Conservation (phyloP, 163 green algal species). For the Dunaliella salina region DNA sequence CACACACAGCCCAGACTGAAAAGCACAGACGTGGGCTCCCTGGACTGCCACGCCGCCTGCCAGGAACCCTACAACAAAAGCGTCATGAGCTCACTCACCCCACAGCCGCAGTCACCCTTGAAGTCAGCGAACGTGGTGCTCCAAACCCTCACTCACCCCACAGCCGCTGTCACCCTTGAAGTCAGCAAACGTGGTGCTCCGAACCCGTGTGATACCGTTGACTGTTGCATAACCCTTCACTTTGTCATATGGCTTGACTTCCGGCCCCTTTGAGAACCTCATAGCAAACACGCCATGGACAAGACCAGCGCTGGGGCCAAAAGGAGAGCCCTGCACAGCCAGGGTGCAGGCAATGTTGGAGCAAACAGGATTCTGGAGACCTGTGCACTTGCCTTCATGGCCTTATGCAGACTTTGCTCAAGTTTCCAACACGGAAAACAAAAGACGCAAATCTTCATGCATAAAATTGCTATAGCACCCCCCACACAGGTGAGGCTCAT, state of each 20-base stretch:
- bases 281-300: constrained; percentile 36
- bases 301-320: constrained; percentile 26
- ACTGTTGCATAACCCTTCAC: constrained; percentile 33
- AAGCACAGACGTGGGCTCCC: too few relatives aligned
- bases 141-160: constrained; percentile 4
- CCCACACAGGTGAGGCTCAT: too few relatives aligned
- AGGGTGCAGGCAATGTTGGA: not conserved
- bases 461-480: too few relatives aligned
- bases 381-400: too few relatives aligned
- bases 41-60: too few relatives aligned
- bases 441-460: too few relatives aligned
- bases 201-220: constrained; percentile 24
- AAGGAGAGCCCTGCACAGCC: constrained; percentile 28
- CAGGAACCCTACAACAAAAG: too few relatives aligned
- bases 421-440: too few relatives aligned
- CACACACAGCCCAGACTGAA: too few relatives aligned
- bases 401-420: too few relatives aligned
- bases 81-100: constrained; percentile 5
- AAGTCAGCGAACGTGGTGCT: constrained; percentile 38
- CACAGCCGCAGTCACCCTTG: constrained; percentile 17
- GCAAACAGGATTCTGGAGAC: too few relatives aligned
- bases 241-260: constrained; percentile 54
- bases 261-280: constrained; percentile 34
- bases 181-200: constrained; percentile 28
- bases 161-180: constrained; percentile 31